These are phyloP conservation scores for Aechmea fasciata DNA, from an alignment of 176 grass and related monocot genomes.

Conservation along the genomic window DNA sequence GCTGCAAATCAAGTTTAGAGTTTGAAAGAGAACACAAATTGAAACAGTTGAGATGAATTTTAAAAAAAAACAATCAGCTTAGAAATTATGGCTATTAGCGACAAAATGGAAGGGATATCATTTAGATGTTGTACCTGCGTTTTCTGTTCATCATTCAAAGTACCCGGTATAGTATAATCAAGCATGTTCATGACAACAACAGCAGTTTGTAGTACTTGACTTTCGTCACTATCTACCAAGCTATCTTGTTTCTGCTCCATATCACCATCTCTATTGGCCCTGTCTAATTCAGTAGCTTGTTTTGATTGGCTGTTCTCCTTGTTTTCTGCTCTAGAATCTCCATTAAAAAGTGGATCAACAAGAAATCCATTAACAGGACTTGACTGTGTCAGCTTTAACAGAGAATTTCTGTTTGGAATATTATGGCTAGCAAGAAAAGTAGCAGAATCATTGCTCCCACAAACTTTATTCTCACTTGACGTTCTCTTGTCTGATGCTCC, in stretches of 20 bases:
- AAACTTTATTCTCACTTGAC: constrained; percentile 17
- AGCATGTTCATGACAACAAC: constrained; percentile 80
- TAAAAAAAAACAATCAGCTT: background rate
- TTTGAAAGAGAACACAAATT: background rate
- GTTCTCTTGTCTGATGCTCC: constrained; percentile 25
- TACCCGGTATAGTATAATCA: constrained; percentile 84
- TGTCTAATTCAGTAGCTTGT: constrained; percentile 15
- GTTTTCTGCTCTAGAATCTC: constrained; percentile 34
- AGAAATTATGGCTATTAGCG: no score
- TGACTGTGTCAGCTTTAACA: background rate
- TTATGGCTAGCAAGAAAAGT: constrained; percentile 35
- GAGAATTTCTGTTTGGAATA: constrained; percentile 15
- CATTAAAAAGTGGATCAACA: constrained; percentile 29
- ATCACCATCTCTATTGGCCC: constrained; percentile 20
- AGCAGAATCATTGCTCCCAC: constrained; percentile 9
- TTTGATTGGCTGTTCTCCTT: constrained; percentile 25
- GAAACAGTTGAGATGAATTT: background rate
- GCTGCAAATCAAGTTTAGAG: background rate
- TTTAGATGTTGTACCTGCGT: constrained; percentile 39
- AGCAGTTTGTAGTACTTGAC: constrained; percentile 65
- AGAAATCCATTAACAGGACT: constrained; percentile 48
- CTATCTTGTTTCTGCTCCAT: constrained; percentile 24
- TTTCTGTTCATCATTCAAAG: constrained; percentile 69
- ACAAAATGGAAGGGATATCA: background rate
- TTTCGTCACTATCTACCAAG: constrained; percentile 50